Conservation (phyloP, 305 asterid genomes). For the Coffea humblotiana region DNA sequence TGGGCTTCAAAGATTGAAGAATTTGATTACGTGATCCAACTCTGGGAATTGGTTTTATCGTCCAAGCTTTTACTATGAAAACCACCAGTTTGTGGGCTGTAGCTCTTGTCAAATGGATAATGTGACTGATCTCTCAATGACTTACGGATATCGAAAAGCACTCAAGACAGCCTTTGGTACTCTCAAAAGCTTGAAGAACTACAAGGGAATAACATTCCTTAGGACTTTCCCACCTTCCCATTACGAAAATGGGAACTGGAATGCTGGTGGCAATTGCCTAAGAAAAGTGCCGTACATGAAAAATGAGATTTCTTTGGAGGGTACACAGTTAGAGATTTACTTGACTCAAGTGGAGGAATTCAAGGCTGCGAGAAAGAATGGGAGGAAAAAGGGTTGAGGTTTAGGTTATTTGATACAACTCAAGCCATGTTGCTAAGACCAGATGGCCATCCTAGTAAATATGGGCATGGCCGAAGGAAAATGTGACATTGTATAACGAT, state of each 20-base stretch:
- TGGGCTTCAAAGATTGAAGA: conserved; percentile 40
- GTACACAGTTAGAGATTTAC: conserved; percentile 31
- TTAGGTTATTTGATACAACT: conserved; percentile 43
- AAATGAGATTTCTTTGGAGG: conserved; percentile 32
- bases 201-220: conserved; percentile 24
- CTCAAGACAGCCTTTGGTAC: conserved; percentile 36
- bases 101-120: conserved; percentile 30
- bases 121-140: conserved; percentile 35
- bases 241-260: conserved; percentile 48
- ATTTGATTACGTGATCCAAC: conserved; percentile 38
- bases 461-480: conserved; percentile 41
- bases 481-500: conserved; percentile 42
- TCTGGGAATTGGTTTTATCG: conserved; percentile 46
- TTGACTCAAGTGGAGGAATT: conserved; percentile 47
- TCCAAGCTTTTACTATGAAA: conserved; percentile 39
- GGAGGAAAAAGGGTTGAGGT: conserved; percentile 27
- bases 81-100: conserved; percentile 37
- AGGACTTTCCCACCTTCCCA: conserved; percentile 53
- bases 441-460: conserved; percentile 54
- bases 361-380: conserved; percentile 32
- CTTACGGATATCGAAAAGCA: conserved; percentile 35
- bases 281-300: conserved; percentile 39
- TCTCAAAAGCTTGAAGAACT: conserved; percentile 19
- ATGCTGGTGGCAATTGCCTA: conserved; percentile 39
- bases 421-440: conserved; percentile 51